phyloP scores from a whole-genome alignment of 495 filamentous ascomycete genomes.

The Filosporella fistucella region DNA sequence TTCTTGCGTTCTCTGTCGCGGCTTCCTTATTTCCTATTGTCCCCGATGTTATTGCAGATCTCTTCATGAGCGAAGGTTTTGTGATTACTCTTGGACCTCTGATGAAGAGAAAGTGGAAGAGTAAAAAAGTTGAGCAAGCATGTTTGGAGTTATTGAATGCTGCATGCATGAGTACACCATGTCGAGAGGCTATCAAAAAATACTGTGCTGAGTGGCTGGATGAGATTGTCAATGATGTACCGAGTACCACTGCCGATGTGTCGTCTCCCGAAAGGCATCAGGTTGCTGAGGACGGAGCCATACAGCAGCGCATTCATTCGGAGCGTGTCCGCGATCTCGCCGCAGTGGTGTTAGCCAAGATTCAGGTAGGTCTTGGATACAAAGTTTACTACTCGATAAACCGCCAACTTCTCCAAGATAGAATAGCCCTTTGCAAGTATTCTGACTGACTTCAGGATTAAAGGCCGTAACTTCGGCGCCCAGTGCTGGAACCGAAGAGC shows the following conservation, averaged over 20 bases:
- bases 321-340: conserved; percentile 57
- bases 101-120: conserved; percentile 69
- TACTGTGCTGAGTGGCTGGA: conserved; percentile 81
- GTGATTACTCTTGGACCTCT: conserved; percentile 62
- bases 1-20: conserved; percentile 82
- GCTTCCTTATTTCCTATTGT: conserved; percentile 82
- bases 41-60: conserved; percentile 58
- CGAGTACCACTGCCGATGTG: conserved; percentile 51
- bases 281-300: conserved; percentile 18
- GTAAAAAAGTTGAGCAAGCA: conserved; percentile 71
- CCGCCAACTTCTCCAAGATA: not conserved
- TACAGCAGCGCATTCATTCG: conserved; percentile 36
- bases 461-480: conserved; percentile 40
- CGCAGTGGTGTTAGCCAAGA: conserved; percentile 80
- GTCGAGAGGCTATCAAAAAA: conserved; percentile 73
- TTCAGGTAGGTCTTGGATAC: conserved; percentile 43
- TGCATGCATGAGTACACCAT: conserved; percentile 76
- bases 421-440: conserved; percentile 7
- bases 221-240: conserved; percentile 65
- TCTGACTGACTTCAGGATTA: conserved; percentile 43
- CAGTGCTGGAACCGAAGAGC: conserved; percentile 32
- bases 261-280: conserved; percentile 9
- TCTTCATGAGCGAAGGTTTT: conserved; percentile 86
- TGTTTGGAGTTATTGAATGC: conserved; percentile 84
- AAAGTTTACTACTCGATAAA: not conserved